Evolutionary conservation across 805 yeast species (phyloP), one percentile per base, ranked within the genome.

Genomic region (Starmerella stigmatis): DNA sequence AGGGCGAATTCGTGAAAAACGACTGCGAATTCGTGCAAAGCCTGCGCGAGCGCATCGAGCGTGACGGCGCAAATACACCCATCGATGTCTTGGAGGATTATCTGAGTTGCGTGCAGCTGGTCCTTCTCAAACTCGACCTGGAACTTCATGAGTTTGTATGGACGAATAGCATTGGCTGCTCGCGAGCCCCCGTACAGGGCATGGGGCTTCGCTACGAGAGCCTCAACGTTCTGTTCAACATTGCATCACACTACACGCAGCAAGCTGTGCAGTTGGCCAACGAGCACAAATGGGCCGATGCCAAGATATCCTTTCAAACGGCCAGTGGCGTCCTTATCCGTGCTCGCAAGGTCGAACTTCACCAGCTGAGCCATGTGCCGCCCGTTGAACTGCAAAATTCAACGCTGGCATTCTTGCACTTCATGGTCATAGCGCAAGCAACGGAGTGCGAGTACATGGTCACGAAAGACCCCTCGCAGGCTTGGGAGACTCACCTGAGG

Each of bases 141-240:
- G 26, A 21, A 5, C 2, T 28, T 9, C 4, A 19, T 4, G 27
- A 19, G 3, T 47, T 47, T 26, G 21, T 75, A 0, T 89, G 96
- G 97, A 74, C 66, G 57, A 79, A 79, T 19, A 74, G 85, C 0
- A 62, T 83, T 4, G 79, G 83, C 0, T 72, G 73, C 43, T 65
- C 77, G 16, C 68, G 72, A 2, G 62, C 69, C 7, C 73, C 75
- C 0, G 64, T 70, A 15, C 66, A 62, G 39, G 56, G 66, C 30
- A 60, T 63, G 22, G 75, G 86, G 0, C 58, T 83, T 4, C 51
- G 59, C 20, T 77, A 73, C 55, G 96, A 88, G 59, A 68, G 67
- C 50, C 57, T 72, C 34, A 81, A 82, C 56, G 59, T 83, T 0
- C 56, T 79, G 5, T 86, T 74, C 64, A 86, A 85, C 60, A 60